Evolutionary conservation across 225 moss, liverwort and hornwort genomes (phyloP).

Genomic region (Climacium dendroides): DNA sequence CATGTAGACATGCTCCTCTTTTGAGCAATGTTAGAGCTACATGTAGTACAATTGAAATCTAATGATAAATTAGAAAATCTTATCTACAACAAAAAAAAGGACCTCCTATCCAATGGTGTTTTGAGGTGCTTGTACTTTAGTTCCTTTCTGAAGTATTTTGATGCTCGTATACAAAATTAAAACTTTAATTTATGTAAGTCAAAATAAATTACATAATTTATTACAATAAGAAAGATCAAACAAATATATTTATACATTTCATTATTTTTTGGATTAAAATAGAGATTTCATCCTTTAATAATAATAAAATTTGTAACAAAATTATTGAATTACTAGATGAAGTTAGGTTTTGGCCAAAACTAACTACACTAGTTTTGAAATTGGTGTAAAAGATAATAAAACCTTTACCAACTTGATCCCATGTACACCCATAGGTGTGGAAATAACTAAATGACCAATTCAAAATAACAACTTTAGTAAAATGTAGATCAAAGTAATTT

Average conservation of each 20-base stretch:
- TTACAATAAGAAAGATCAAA: too few species aligned
- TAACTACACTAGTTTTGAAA: not conserved
- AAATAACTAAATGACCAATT: not conserved
- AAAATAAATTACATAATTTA: too few species aligned
- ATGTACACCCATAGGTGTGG: rapidly evolving
- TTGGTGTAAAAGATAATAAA: rapidly evolving
- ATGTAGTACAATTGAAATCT: not conserved
- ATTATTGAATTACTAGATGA: not conserved
- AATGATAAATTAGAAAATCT: not conserved
- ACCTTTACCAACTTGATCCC: not conserved
- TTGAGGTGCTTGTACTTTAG: rapidly evolving
- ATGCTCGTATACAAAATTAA: too few species aligned
- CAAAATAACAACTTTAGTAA: not conserved
- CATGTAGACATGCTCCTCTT: not conserved
- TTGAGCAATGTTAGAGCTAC: not conserved
- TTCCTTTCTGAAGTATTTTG: not conserved
- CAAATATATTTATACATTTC: too few species aligned
- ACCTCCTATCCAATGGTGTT: not conserved
- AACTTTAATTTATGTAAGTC: too few species aligned
- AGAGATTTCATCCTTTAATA: not conserved
- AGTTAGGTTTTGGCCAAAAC: not conserved
- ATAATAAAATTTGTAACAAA: not conserved
- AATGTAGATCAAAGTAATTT: not conserved
- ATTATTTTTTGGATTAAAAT: not conserved
- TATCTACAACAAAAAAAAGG: rapidly evolving